Conservation (phyloP, 352 stramenopile genomes). For the Phytophthora sp. region DNA sequence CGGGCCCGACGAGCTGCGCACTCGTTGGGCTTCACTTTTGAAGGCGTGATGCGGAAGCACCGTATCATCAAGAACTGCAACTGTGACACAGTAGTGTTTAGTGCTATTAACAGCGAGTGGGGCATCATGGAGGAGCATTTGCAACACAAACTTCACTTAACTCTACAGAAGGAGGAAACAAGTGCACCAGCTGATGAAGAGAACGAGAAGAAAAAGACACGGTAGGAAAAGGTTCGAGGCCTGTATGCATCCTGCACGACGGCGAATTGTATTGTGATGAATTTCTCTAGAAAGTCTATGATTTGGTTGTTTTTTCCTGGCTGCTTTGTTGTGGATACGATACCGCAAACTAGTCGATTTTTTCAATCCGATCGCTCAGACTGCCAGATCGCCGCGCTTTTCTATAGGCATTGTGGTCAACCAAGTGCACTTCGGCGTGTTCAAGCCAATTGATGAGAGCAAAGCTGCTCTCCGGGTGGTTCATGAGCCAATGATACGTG, state of each 20-base stretch:
- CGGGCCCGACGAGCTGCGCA: constrained; percentile 79
- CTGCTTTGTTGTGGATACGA: constrained; percentile 2
- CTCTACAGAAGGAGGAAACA: constrained; percentile 28
- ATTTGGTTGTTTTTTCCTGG: constrained; percentile 21
- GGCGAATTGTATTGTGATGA: constrained; percentile 4
- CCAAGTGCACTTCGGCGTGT: constrained; percentile 80
- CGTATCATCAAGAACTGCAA: constrained; percentile 87
- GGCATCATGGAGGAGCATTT: constrained; percentile 69
- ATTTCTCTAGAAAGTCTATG: constrained; percentile 38
- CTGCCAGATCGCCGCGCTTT: constrained; percentile 71
- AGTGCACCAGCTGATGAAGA: constrained; percentile 6
- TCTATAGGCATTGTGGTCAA: constrained; percentile 81
- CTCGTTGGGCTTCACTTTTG: constrained; percentile 85
- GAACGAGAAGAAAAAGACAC: constrained; percentile 44
- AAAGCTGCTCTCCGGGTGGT: constrained; percentile 66
- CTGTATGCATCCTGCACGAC: background rate
- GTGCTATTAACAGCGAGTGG: constrained; percentile 91
- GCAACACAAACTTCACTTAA: constrained; percentile 42
- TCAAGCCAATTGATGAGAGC: constrained; percentile 82
- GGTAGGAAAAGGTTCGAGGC: constrained; percentile 20
- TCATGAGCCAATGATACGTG: constrained; percentile 85
- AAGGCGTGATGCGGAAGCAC: constrained; percentile 90
- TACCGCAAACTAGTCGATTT: constrained; percentile 25
- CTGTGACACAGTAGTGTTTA: constrained; percentile 84
- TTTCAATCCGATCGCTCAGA: constrained; percentile 33